Evolutionary conservation across 1,284 basidiomycete species (phyloP), one percentile per base, ranked within the genome.

Genomic region (Coriolopsis trogii): DNA sequence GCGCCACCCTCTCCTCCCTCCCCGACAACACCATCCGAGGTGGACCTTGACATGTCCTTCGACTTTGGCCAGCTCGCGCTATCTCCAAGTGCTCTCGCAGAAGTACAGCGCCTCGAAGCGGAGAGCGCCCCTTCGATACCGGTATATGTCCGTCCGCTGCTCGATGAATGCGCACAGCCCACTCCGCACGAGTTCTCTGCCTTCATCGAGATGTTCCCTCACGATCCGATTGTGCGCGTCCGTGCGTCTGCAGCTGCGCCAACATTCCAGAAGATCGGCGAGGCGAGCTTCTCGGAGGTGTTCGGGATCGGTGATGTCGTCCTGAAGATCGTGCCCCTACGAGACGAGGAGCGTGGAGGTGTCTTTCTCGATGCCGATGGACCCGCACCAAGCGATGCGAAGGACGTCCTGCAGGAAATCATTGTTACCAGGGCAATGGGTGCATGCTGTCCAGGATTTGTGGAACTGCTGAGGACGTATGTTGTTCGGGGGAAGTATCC

Each of bases 261-360:
- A 3, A 45, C 36, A 5, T 91, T 92, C 68, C 76, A 74, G 56
- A 99, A 99, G 72, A 87, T 98, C 46, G 96, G 95, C 39, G 96
- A 99, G 72, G 96, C 96, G 10, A 94, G 91, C 41, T 99, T 91
- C 70, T 97, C 94, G 0, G 96, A 99, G 67, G 97, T 99, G n/a
- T 99, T 93, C 71, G 87, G 87, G 4, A 85, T 95, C 42, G 85
- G 86, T 1, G 82, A 87, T 59, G 83, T 93, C 29, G 93, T 96
- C 15, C 76, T 95, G 60, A 97, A 97, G 73, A 79, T 96, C 41
- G 85, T 97, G 21, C 91, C 92, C 1, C 69, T 93, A 43, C 74
- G 80, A 29, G 77, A 80, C 49, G 87, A 87, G 61, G 56, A 57
- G 24, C 46, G 55, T 21, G 23, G 33, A 9, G 45, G 8, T 9